Evolutionary conservation across 306 rosid genomes (phyloP).

Genomic region (Cajanus cajan): DNA sequence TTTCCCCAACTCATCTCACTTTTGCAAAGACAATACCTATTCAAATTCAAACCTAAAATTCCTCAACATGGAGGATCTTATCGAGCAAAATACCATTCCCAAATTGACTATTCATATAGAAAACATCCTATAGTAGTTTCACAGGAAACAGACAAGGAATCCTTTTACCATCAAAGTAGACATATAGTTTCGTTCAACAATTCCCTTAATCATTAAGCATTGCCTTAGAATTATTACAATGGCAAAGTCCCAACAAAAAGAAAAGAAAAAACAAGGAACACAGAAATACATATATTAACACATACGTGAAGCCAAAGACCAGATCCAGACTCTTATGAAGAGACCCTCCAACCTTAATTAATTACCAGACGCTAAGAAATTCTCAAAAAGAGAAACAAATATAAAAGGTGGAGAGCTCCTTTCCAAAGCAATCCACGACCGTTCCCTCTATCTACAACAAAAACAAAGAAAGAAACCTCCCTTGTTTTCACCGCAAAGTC

Average conservation of each 20-base stretch:
- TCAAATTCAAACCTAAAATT: no score
- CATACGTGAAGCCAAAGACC: neutral
- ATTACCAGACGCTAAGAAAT: neutral
- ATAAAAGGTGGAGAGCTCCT: neutral
- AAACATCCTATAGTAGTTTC: no score
- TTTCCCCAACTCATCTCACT: neutral
- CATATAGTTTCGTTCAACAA: neutral
- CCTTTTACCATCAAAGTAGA: neutral
- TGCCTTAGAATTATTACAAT: conserved; percentile 4
- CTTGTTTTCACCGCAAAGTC: neutral
- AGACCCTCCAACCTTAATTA: conserved; percentile 17
- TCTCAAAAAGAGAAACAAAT: neutral
- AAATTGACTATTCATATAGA: no score
- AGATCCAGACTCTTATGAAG: neutral
- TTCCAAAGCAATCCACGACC: neutral
- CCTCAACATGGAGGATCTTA: no score
- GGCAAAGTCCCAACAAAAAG: neutral
- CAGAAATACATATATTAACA: neutral
- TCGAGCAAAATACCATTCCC: no score
- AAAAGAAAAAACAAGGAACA: neutral
- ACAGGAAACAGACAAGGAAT: neutral
- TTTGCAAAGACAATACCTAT: neutral
- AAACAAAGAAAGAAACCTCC: neutral
- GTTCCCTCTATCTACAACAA: neutral
- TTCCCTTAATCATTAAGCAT: conserved; percentile 10